phyloP scores from a whole-genome alignment of 2,329 filamentous ascomycete species.

The Pestalotiopsis sp. region DNA sequence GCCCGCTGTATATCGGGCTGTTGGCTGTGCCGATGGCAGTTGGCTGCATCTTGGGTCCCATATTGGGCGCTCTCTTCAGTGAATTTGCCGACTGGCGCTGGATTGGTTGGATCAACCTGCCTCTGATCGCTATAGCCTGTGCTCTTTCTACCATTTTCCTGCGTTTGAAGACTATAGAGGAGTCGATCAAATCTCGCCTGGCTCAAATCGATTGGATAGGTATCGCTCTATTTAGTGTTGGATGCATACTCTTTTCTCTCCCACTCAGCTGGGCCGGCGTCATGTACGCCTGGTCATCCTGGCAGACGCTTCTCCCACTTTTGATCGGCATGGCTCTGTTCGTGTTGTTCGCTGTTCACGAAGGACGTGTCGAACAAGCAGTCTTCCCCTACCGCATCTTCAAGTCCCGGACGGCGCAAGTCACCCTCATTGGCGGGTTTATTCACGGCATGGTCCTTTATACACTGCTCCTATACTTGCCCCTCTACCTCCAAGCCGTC shows the following conservation, averaged over 20 bases:
- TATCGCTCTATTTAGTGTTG: slow-evolving; percentile 28
- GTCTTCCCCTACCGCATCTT: slow-evolving; percentile 36
- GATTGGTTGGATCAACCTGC: slow-evolving; percentile 35
- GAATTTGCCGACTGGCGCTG: slow-evolving; percentile 29
- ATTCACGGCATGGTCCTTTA: slow-evolving; percentile 34
- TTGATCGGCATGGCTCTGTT: slow-evolving; percentile 31
- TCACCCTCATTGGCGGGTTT: slow-evolving; percentile 27
- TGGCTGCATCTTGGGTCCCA: slow-evolving; percentile 31
- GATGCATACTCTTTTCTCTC: slow-evolving; percentile 26
- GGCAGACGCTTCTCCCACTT: slow-evolving; percentile 34
- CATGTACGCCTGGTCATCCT: slow-evolving; percentile 35
- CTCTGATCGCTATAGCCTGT: slow-evolving; percentile 23
- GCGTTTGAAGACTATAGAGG: slow-evolving; percentile 20
- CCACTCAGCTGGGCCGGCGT: slow-evolving; percentile 37
- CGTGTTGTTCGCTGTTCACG: slow-evolving; percentile 29
- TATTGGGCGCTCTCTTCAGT: slow-evolving; percentile 31
- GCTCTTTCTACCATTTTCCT: slow-evolving; percentile 22
- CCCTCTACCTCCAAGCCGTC: slow-evolving; percentile 37
- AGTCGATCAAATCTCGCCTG: slow-evolving; percentile 20
- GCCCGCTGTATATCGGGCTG: slow-evolving; percentile 29
- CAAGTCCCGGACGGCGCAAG: slow-evolving; percentile 21
- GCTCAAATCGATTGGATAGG: slow-evolving; percentile 33
- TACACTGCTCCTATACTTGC: slow-evolving; percentile 33
- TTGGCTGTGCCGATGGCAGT: slow-evolving; percentile 29
- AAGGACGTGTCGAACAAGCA: slow-evolving; percentile 28